A percentile compares a stretch with the other conserved stretches of the same genome.
Evolutionary conservation across 805 yeast species (phyloP).

Genomic region (Isabelozyma rhagii): DNA sequence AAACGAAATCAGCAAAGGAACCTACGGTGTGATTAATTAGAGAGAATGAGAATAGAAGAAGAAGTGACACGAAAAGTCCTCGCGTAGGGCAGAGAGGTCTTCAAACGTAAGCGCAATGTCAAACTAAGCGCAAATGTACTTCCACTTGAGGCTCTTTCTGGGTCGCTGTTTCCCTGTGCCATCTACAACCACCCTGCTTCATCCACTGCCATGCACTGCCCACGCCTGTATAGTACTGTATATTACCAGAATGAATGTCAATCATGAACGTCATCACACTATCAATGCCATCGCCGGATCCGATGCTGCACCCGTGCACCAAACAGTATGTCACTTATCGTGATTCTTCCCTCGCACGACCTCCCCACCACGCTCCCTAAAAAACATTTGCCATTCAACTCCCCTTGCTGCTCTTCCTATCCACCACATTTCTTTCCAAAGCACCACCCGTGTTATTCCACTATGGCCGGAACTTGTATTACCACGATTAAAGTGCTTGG

Average conservation of each 20-base stretch:
- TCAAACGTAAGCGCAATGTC: too few relatives aligned
- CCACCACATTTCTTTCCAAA: not conserved
- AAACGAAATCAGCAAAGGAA: slow-evolving; percentile 22
- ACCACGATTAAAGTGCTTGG: slow-evolving; percentile 58
- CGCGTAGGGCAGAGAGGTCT: too few relatives aligned
- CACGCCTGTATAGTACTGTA: not conserved
- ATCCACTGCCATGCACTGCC: too few relatives aligned
- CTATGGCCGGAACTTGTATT: slow-evolving; percentile 30
- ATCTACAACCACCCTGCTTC: too few relatives aligned
- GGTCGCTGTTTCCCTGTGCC: too few relatives aligned
- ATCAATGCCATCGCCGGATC: too few relatives aligned
- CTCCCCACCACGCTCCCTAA: not conserved
- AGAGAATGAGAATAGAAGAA: not conserved
- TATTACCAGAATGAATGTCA: not conserved
- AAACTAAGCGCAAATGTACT: too few relatives aligned
- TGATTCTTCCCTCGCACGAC: not conserved
- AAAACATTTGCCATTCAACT: not conserved
- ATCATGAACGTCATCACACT: not conserved
- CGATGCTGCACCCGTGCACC: not conserved
- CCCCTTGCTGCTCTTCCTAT: not conserved
- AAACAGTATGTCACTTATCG: not conserved
- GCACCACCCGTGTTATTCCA: not conserved
- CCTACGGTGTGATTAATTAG: slow-evolving; percentile 16
- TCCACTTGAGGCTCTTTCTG: too few relatives aligned
- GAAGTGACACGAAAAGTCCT: not conserved